Percentiles rank a stretch among this genome's conserved stretches.
Conservation (phyloP, 306 rosid genomes). For the Quercus alba region DNA sequence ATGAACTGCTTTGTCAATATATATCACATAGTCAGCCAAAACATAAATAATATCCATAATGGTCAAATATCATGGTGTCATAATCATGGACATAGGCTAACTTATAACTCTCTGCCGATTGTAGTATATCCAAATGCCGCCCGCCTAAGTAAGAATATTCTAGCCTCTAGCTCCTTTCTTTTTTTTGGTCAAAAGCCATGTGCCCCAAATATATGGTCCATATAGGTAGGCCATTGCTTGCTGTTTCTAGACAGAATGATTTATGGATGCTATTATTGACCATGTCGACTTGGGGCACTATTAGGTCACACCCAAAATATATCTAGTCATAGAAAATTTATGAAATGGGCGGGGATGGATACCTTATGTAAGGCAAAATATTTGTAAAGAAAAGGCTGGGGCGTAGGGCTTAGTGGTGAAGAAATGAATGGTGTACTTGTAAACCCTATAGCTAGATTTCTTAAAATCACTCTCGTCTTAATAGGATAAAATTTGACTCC, state of each 20-base stretch:
- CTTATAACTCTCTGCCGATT: background rate
- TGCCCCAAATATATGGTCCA: background rate
- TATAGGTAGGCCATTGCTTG: background rate
- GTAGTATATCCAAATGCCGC: too few species aligned
- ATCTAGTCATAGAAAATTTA: background rate
- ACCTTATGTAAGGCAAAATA: too few species aligned
- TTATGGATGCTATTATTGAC: background rate
- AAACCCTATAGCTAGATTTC: too few species aligned
- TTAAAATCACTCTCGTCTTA: too few species aligned
- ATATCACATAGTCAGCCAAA: slow-evolving; percentile 1
- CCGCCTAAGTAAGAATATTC: too few species aligned
- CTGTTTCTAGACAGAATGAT: background rate
- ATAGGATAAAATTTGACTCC: too few species aligned
- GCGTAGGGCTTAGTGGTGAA: too few species aligned
- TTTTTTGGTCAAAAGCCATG: too few species aligned
- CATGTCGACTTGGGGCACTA: background rate
- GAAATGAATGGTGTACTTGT: too few species aligned
- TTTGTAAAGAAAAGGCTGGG: too few species aligned
- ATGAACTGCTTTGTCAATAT: background rate
- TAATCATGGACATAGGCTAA: slow-evolving; percentile 19
- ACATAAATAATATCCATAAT: background rate
- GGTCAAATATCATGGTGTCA: background rate
- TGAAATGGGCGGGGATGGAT: too few species aligned
- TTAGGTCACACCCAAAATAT: background rate
- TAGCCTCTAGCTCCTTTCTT: too few species aligned